phyloP scores from a whole-genome alignment of 1,284 basidiomycete species.

The Stygiomarasmius scandens region DNA sequence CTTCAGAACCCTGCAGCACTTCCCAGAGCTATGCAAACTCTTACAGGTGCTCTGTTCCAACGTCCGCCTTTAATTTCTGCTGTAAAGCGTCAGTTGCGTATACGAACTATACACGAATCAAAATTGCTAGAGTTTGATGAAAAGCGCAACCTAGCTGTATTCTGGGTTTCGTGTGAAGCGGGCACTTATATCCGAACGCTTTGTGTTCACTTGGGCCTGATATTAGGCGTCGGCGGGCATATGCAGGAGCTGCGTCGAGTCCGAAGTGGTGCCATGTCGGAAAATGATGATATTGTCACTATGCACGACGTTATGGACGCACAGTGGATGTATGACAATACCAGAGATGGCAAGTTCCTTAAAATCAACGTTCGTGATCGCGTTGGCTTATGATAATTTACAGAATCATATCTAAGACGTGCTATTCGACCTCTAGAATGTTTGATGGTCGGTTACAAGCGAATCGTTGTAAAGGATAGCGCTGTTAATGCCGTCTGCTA shows the following conservation, averaged over 20 bases:
- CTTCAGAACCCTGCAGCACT: constrained; percentile 85
- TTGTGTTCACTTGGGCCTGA: constrained; percentile 94
- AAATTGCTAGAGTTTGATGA: constrained; percentile 98
- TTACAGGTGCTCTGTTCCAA: constrained; percentile 99
- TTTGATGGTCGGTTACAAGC: constrained; percentile 94
- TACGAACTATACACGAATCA: constrained; percentile 97
- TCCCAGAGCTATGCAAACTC: constrained; percentile 92
- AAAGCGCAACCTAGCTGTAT: constrained; percentile 94
- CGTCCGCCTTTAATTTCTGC: constrained; percentile 98
- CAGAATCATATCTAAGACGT: constrained; percentile 95
- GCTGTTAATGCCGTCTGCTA: constrained; percentile 99
- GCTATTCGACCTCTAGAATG: constrained; percentile 95
- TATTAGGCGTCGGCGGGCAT: constrained; percentile 97
- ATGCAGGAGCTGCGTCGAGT: constrained; percentile 99
- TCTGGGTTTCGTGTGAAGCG: constrained; percentile 99
- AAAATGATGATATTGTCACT: constrained; percentile 98
- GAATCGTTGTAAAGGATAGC: constrained; percentile 98
- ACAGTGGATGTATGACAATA: constrained; percentile 99
- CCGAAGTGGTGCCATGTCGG: constrained; percentile 93
- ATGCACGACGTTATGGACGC: constrained; percentile 99
- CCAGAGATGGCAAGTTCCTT: constrained; percentile 80
- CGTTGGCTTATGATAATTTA: constrained; percentile 7
- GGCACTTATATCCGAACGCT: constrained; percentile 98
- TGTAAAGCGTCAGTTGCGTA: constrained; percentile 97
- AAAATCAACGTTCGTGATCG: constrained; percentile 12